These are phyloP conservation scores for Volutella citrinella DNA, from an alignment of 2,329 filamentous ascomycete species.

Conservation along the genomic window DNA sequence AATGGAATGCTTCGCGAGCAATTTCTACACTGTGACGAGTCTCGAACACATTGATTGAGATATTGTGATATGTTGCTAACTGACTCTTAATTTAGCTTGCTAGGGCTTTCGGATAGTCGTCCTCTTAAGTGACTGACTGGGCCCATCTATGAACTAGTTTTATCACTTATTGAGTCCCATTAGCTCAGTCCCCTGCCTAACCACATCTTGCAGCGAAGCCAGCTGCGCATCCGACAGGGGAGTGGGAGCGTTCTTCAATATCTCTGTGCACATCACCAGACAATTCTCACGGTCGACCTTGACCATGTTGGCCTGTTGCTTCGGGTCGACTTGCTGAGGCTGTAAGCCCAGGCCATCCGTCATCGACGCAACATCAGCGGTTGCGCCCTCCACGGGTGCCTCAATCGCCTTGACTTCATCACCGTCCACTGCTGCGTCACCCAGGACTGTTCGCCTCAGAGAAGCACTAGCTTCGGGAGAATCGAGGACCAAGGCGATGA, in stretches of 20 bases:
- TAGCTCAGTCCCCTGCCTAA: conserved; percentile 48
- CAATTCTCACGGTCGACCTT: conserved; percentile 60
- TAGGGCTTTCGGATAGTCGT: conserved; percentile 1
- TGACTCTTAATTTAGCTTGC: neutral
- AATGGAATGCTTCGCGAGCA: conserved; percentile 25
- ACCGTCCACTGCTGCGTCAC: conserved; percentile 28
- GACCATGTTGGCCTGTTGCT: conserved; percentile 42
- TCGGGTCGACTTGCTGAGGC: conserved; percentile 46
- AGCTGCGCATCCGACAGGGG: conserved; percentile 38
- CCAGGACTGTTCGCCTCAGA: conserved; percentile 48
- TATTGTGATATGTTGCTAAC: neutral
- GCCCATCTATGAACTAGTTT: neutral
- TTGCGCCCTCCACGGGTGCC: conserved; percentile 8
- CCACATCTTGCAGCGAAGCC: conserved; percentile 44
- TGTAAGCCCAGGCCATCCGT: conserved; percentile 39
- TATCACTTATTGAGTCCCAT: conserved; percentile 29
- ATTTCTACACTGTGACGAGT: no score
- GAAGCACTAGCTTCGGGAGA: conserved; percentile 40
- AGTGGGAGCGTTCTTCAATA: conserved; percentile 44
- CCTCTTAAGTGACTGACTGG: neutral
- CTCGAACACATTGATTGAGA: no score
- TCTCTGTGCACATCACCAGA: conserved; percentile 54
- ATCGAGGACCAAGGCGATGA: conserved; percentile 43
- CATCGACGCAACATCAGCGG: conserved; percentile 13
- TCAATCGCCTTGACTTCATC: conserved; percentile 18